These are phyloP conservation scores for Rhizomucor pusillus DNA, from an alignment of 371 early-diverging fungal species.

Conservation along the genomic window DNA sequence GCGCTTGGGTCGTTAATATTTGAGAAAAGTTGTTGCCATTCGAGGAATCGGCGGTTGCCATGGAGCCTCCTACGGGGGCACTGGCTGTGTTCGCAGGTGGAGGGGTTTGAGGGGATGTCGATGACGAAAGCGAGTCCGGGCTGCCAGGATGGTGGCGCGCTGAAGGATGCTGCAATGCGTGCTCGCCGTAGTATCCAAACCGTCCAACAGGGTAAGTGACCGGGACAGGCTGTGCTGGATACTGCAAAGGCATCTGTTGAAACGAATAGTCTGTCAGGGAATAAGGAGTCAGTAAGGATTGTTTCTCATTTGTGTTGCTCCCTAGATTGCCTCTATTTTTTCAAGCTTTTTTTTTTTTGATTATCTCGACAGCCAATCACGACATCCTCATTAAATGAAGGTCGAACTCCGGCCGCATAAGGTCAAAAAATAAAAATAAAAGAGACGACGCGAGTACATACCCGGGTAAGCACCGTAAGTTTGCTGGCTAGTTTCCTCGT, in stretches of 20 bases:
- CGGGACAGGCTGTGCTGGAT: conserved; percentile 12
- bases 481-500: conserved; percentile 21
- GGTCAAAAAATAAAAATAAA: conserved; percentile 5
- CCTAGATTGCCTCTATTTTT: neutral
- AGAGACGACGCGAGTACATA: neutral
- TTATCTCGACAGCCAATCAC: conserved; percentile 9
- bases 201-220: conserved; percentile 26
- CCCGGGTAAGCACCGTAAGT: conserved; percentile 1
- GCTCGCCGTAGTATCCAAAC: conserved; percentile 27
- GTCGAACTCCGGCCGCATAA: conserved; percentile 11
- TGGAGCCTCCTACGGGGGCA: conserved; percentile 1
- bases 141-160: conserved; percentile 20
- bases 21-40: conserved; percentile 5
- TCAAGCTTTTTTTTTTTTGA: conserved; percentile 2
- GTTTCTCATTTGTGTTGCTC: conserved; percentile 5
- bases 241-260: conserved; percentile 33
- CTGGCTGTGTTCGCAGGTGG: conserved; percentile 13
- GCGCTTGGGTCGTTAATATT: conserved; percentile 11
- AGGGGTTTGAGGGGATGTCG: conserved; percentile 28
- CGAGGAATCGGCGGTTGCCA: neutral
- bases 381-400: conserved; percentile 5
- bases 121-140: conserved; percentile 38
- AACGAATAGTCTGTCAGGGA: conserved; percentile 32
- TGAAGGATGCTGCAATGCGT: conserved; percentile 4
- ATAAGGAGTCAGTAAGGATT: conserved; percentile 2